Conservation (phyloP, 352 stramenopile species). For the Phytopythium vexans region DNA sequence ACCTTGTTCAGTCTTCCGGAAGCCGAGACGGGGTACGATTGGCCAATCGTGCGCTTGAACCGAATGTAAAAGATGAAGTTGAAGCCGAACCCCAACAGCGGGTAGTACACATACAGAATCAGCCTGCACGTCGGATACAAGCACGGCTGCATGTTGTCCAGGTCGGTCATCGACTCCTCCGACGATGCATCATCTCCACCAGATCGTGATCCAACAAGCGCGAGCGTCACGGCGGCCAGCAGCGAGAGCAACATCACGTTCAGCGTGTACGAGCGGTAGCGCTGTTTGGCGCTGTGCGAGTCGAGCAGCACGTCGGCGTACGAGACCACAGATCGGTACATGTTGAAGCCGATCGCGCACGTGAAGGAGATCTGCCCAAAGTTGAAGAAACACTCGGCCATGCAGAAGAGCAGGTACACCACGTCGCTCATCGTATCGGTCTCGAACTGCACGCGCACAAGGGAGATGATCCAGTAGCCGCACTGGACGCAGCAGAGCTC, state of each 20-base stretch:
- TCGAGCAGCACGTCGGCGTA: constrained; percentile 73
- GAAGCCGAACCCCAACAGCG: constrained; percentile 64
- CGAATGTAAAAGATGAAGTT: constrained; percentile 79
- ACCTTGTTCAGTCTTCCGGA: constrained; percentile 66
- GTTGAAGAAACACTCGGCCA: constrained; percentile 76
- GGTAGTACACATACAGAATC: constrained; percentile 80
- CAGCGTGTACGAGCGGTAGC: constrained; percentile 58
- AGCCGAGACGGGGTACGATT: constrained; percentile 67
- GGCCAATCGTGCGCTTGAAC: constrained; percentile 71
- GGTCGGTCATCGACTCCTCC: constrained; percentile 26
- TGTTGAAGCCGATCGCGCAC: constrained; percentile 75
- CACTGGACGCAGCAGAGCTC: constrained; percentile 66
- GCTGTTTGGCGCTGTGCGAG: constrained; percentile 54
- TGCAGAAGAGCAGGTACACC: constrained; percentile 60
- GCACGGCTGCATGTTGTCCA: constrained; percentile 53
- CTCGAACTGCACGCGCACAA: constrained; percentile 61
- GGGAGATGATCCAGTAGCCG: constrained; percentile 68
- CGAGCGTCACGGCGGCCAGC: constrained; percentile 51
- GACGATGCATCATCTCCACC: constrained; percentile 18
- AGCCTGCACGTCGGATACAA: constrained; percentile 63
- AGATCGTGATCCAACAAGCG: constrained; percentile 49
- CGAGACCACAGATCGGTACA: constrained; percentile 76
- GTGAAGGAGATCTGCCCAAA: constrained; percentile 79
- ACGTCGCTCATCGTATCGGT: constrained; percentile 34
- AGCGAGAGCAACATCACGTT: constrained; percentile 69